These are phyloP conservation scores for Starmera caribaea DNA, from an alignment of 805 yeast species.

Conservation along the genomic window DNA sequence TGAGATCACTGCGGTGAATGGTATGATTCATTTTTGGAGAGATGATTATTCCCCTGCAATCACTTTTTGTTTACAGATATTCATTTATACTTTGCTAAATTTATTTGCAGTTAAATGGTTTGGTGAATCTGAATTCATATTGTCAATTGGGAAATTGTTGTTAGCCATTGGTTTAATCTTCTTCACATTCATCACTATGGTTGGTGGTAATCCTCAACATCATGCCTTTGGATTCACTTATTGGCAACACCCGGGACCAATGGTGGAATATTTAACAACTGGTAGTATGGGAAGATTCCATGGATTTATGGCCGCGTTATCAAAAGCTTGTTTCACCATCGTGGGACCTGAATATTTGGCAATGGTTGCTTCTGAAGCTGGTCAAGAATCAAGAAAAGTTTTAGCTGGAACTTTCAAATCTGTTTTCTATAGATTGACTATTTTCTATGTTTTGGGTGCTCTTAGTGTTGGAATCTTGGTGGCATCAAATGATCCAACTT, in stretches of 20 bases:
- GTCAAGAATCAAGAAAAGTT: slow-evolving; percentile 57
- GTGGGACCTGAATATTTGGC: slow-evolving; percentile 82
- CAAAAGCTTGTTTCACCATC: slow-evolving; percentile 65
- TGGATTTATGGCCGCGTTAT: slow-evolving; percentile 62
- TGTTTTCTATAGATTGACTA: slow-evolving; percentile 50
- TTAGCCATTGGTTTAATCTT: slow-evolving; percentile 62
- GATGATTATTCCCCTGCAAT: slow-evolving; percentile 66
- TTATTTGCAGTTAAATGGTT: slow-evolving; percentile 62
- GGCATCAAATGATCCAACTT: slow-evolving; percentile 48
- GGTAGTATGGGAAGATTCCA: slow-evolving; percentile 57
- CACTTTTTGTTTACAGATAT: slow-evolving; percentile 56
- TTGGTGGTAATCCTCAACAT: slow-evolving; percentile 74
- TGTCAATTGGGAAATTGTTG: slow-evolving; percentile 61
- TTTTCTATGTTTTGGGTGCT: slow-evolving; percentile 60
- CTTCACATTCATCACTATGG: slow-evolving; percentile 72
- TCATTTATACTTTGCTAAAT: slow-evolving; percentile 52
- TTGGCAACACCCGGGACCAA: slow-evolving; percentile 43
- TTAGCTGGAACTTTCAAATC: slow-evolving; percentile 69
- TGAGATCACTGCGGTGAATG: slow-evolving; percentile 56
- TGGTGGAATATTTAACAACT: slow-evolving; percentile 42
- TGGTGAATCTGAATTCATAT: slow-evolving; percentile 78
- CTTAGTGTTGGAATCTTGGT: slow-evolving; percentile 59
- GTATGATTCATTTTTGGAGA: slow-evolving; percentile 65
- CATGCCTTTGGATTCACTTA: slow-evolving; percentile 53
- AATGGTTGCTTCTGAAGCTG: slow-evolving; percentile 75